A percentile compares a stretch with the other conserved stretches of the same genome.
These are phyloP conservation scores for Entophlyctis luteolus DNA, from an alignment of 192 early-diverging fungal genomes.

Conservation along the genomic window DNA sequence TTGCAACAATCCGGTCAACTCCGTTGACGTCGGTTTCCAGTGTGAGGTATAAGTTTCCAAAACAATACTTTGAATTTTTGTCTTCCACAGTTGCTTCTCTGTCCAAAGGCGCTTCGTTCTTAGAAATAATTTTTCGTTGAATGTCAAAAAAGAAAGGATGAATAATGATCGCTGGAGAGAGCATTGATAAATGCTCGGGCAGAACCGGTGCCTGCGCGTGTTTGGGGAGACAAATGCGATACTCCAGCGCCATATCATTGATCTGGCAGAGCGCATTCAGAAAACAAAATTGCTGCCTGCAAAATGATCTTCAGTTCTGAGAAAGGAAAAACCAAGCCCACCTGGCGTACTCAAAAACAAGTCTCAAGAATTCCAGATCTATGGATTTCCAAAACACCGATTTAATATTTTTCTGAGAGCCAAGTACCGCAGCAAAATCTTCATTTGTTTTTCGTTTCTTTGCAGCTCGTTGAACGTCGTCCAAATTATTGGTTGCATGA, in stretches of 20 bases:
- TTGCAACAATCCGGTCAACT: not conserved
- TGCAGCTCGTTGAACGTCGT: too few species aligned
- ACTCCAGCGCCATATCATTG: constrained; percentile 8
- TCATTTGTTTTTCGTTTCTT: too few species aligned
- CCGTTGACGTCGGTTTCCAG: not conserved
- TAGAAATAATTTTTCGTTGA: not conserved
- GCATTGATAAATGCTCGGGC: not conserved
- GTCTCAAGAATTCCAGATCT: not conserved
- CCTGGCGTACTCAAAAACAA: constrained; percentile 6
- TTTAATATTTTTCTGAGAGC: not conserved
- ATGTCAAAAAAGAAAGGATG: constrained; percentile 24
- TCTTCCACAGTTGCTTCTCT: constrained; percentile 9
- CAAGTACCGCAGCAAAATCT: too few species aligned
- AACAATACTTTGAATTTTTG: constrained; percentile 3
- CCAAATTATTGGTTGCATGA: too few species aligned
- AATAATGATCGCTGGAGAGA: constrained; percentile 6
- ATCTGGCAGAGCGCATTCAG: constrained; percentile 8
- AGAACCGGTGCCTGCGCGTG: not conserved
- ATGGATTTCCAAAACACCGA: constrained; percentile 2
- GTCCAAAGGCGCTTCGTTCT: not conserved
- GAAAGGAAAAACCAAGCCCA: not conserved
- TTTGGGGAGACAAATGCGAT: not conserved
- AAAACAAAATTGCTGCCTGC: constrained; percentile 7
- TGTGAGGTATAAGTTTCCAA: constrained; percentile 12
- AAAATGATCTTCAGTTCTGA: not conserved